Evolutionary conservation across 257 asterid genomes (phyloP).

Genomic region (Gynochthodes officinalis): DNA sequence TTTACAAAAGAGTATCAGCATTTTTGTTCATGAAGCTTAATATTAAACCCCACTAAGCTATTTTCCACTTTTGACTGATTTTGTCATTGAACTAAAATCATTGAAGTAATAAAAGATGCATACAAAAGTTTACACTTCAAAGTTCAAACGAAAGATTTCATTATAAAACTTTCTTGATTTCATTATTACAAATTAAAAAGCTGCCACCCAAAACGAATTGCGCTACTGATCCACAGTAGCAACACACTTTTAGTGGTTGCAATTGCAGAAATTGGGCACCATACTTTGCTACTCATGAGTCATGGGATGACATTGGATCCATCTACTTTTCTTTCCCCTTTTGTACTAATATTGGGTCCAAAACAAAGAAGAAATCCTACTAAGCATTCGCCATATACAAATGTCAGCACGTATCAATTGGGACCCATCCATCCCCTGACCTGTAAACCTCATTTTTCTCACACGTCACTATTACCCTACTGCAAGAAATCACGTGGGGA

Average conservation of each 20-base stretch:
- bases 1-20: neutral
- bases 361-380: constrained; percentile 18
- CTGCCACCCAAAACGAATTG: neutral
- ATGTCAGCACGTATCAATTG: constrained; percentile 20
- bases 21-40: neutral
- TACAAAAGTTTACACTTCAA: too few species aligned
- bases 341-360: neutral
- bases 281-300: neutral
- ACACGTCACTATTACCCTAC: constrained; percentile 23
- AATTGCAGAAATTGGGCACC: neutral
- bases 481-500: constrained; percentile 23
- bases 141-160: neutral
- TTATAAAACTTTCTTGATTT: constrained; percentile 1
- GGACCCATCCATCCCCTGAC: constrained; percentile 9
- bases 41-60: neutral
- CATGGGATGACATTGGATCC: constrained; percentile 9
- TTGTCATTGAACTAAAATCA: neutral
- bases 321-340: neutral
- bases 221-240: neutral
- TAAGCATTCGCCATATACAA: constrained; percentile 12
- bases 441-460: neutral
- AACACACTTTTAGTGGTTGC: neutral
- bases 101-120: too few species aligned
- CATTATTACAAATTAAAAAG: constrained; percentile 12
- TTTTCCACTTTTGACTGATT: neutral